phyloP scores from a whole-genome alignment of 306 rosid species.

The Trifolium subterraneum region DNA sequence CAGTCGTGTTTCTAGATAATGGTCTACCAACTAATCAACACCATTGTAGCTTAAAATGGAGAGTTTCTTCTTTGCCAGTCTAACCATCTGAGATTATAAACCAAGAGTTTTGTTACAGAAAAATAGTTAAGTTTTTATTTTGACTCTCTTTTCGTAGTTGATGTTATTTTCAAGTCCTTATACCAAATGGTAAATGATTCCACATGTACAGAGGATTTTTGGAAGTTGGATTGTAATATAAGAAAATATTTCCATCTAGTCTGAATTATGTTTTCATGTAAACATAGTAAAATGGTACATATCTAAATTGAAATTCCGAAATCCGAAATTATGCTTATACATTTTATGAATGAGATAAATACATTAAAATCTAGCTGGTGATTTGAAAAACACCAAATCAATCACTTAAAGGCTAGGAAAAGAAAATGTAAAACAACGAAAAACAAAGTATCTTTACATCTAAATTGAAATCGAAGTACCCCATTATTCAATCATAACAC shows the following conservation, averaged over 20 bases:
- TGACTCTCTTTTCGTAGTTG: background rate
- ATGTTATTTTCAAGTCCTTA: conserved; percentile 1
- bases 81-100: background rate
- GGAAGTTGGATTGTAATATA: conserved; percentile 27
- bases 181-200: conserved; percentile 7
- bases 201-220: conserved; percentile 15
- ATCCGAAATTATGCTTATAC: background rate
- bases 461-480: background rate
- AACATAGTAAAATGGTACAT: background rate
- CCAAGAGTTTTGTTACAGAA: conserved; percentile 10
- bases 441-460: background rate
- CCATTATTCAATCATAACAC: background rate
- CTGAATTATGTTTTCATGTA: background rate
- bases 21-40: conserved; percentile 10
- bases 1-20: conserved; percentile 44
- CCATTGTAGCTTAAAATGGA: conserved; percentile 18
- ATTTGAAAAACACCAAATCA: no score
- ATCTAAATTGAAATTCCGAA: background rate
- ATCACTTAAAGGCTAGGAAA: background rate
- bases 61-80: conserved; percentile 18
- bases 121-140: background rate
- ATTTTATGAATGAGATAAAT: background rate
- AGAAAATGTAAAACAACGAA: background rate
- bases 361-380: background rate
- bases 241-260: background rate